Percentiles rank a stretch among this genome's conserved stretches.
Conservation (phyloP, 139 green algal genomes). For the Micromonas pusilla region DNA sequence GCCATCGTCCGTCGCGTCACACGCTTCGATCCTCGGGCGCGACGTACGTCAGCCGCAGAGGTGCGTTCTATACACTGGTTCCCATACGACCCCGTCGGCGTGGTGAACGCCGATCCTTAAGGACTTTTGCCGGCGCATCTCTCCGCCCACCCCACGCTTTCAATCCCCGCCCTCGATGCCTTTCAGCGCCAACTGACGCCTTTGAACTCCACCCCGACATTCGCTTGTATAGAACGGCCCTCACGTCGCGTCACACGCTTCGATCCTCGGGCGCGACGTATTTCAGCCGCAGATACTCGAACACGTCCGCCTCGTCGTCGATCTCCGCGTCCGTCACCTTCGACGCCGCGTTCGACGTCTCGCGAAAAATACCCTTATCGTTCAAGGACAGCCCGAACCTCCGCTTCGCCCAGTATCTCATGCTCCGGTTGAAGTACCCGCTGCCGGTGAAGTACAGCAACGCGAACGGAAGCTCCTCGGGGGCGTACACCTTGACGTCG, state of each 20-base stretch:
- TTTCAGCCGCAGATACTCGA: conserved; percentile 9
- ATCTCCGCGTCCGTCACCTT: conserved; percentile 14
- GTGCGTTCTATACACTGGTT: too few species aligned
- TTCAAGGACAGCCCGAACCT: conserved; percentile 6
- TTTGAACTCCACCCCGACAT: too few species aligned
- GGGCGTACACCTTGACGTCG: conserved; percentile 33
- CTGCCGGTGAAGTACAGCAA: conserved; percentile 28
- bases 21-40: too few species aligned
- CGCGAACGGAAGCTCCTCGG: conserved; percentile 6
- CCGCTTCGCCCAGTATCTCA: conserved; percentile 4
- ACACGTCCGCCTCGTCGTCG: conserved; percentile 27
- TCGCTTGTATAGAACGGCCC: too few species aligned
- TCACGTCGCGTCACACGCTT: conserved; percentile 13
- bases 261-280: conserved; percentile 27
- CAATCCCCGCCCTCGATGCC: too few species aligned
- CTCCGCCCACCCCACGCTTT: too few species aligned
- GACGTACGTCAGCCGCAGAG: too few species aligned
- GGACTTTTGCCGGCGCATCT: too few species aligned
- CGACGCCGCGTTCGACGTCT: not conserved
- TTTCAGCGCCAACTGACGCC: too few species aligned
- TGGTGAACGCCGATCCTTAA: too few species aligned
- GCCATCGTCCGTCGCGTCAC: too few species aligned
- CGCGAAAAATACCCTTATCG: conserved; percentile 20
- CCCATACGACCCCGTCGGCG: too few species aligned
- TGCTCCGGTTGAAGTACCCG: conserved; percentile 31